A percentile compares a stretch with the other conserved stretches of the same genome.
Evolutionary conservation across 345 rosid genomes (phyloP).

Genomic region (Eucalyptus decipiens): DNA sequence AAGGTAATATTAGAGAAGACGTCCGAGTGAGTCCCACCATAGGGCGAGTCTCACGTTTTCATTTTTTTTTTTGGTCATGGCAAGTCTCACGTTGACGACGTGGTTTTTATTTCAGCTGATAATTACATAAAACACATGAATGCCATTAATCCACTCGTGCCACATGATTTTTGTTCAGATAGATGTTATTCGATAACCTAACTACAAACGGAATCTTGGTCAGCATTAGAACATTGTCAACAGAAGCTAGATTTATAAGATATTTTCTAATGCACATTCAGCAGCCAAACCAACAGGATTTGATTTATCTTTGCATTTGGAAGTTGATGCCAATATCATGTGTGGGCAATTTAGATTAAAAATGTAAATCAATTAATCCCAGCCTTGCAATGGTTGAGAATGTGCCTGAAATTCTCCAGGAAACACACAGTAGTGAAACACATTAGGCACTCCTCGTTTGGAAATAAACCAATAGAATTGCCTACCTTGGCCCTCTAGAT

Average conservation of each 20-base stretch:
- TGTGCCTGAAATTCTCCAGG: background rate
- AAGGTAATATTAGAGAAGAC: too few species aligned
- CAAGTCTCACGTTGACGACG: background rate
- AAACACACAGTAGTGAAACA: background rate
- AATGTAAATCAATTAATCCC: background rate
- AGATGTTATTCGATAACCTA: background rate
- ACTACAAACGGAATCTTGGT: background rate
- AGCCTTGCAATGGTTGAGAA: background rate
- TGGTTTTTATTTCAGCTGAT: constrained; percentile 6
- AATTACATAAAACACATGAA: background rate
- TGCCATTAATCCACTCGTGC: background rate
- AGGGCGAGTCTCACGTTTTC: too few species aligned
- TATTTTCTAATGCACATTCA: background rate
- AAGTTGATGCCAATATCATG: background rate
- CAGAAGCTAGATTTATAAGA: background rate
- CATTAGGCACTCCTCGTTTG: background rate
- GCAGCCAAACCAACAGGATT: background rate
- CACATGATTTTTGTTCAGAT: background rate
- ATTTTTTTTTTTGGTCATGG: too few species aligned
- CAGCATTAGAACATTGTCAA: background rate
- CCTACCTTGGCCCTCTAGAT: background rate
- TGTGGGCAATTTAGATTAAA: background rate
- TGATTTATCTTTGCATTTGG: background rate
- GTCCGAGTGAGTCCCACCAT: too few species aligned
- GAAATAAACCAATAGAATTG: background rate